These are phyloP conservation scores for Dothiorella sarmentorum DNA, from an alignment of 2,329 filamentous ascomycete genomes.

Conservation along the genomic window DNA sequence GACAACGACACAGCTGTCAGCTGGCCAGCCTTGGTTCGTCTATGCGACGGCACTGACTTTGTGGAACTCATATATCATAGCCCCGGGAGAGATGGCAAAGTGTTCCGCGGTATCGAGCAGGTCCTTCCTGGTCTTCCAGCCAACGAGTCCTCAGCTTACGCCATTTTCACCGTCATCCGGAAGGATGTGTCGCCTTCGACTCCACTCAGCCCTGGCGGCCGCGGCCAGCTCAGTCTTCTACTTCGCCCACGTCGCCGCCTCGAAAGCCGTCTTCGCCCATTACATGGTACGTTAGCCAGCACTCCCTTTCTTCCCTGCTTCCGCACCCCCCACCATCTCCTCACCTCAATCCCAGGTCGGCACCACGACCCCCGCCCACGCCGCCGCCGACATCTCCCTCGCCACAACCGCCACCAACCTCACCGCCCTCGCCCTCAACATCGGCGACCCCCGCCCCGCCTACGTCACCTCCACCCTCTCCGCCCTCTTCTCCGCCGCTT, in stretches of 20 bases:
- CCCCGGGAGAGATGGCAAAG: neutral
- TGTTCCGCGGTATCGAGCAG: neutral
- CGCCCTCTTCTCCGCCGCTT: neutral
- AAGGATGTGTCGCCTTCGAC: neutral
- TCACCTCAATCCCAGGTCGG: neutral
- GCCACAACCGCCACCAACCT: neutral
- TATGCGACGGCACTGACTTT: neutral
- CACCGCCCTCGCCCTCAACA: conserved; percentile 8
- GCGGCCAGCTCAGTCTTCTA: neutral
- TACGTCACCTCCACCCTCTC: neutral
- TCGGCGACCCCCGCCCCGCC: neutral
- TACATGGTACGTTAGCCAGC: neutral
- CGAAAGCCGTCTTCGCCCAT: conserved; percentile 5
- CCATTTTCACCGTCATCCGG: neutral
- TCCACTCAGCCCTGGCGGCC: neutral
- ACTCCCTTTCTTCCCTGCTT: neutral
- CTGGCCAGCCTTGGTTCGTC: neutral
- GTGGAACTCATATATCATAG: conserved; percentile 6
- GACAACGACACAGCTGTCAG: neutral
- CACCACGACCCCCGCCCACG: neutral
- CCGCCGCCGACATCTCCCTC: neutral
- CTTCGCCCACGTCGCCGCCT: neutral
- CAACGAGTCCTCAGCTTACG: neutral
- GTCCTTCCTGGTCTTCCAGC: neutral
- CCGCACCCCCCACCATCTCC: neutral